Base-by-base conservation (phyloP, 2,329 filamentous ascomycete species). In the Pseudogymnoascus sp. region DNA sequence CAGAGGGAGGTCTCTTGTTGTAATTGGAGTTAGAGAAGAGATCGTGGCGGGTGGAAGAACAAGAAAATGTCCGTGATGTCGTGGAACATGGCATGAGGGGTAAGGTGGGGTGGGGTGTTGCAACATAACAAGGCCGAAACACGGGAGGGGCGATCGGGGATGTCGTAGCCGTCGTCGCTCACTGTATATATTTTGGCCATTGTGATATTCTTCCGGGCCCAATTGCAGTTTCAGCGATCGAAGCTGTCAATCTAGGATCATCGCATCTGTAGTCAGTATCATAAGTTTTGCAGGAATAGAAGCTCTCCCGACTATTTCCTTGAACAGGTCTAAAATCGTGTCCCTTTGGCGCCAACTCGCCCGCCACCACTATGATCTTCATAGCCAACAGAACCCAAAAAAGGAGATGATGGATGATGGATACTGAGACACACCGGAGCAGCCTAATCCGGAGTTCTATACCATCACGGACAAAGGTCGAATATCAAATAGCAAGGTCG, bases 51-150 rank as follows among this genome's bases (percentile, higher is more conserved):
- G 43, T 38, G 16, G 60, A 35, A 41, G 41, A 14, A 31, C 45
- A 14, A 52, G 45, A 52, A 52, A 52, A 31, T 52, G 45, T 52
- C 12, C 45, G 45, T 31, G 11, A 52, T 28, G 43, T 28, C 43
- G 21, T 28, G 25, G 45, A 31, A 33, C 25, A 33, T 55, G 49
- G 28, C 49, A 55, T 55, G 58, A 58, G 49, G 31, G 38, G 43
- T 8, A 60, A 63, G 49, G 38, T 41, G 62, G 41, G 52, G 28
- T 55, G 31, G 21, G 28, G 37, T 52, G 16, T 12, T 35, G 9
- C 40, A 31, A 31, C 16, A 14, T 16, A 52, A 60, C 52, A 63
- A 43, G 40, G 40, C 52, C 40, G 45, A 63, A 40, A 63, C n/a
- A 55, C 49, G 49, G 25, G n/a, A 33, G n/a, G 14, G 25, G 45